These are phyloP conservation scores for Scheffersomyces coipomensis DNA, from an alignment of 805 yeast species.

Conservation along the genomic window DNA sequence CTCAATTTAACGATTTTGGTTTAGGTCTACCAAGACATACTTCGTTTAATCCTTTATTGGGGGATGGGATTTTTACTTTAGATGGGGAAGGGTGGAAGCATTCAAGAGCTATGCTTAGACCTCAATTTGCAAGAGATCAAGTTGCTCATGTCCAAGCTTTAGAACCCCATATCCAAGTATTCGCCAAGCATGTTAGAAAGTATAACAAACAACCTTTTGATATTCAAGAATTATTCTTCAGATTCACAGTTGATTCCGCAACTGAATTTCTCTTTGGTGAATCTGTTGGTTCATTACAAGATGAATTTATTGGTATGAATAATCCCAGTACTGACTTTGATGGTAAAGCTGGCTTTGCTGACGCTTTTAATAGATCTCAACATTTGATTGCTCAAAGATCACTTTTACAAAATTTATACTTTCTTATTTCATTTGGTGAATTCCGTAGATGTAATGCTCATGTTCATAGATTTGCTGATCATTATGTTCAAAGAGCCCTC, in stretches of 20 bases:
- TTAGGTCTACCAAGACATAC: constrained; percentile 31
- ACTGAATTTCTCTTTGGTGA: constrained; percentile 42
- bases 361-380: constrained; percentile 37
- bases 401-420: constrained; percentile 28
- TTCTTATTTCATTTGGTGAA: constrained; percentile 23
- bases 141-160: constrained; percentile 30
- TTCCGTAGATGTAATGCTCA: constrained; percentile 30
- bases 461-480: constrained; percentile 30
- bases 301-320: constrained; percentile 17
- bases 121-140: constrained; percentile 38
- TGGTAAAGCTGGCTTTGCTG: constrained; percentile 17
- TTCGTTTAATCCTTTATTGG: constrained; percentile 29
- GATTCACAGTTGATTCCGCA: constrained; percentile 38
- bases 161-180: constrained; percentile 26
- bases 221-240: constrained; percentile 32
- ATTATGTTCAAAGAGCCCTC: constrained; percentile 30
- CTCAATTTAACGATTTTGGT: constrained; percentile 34
- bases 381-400: constrained; percentile 28
- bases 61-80: constrained; percentile 38
- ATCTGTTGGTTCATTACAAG: constrained; percentile 24
- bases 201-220: constrained; percentile 22
- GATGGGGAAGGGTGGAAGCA: constrained; percentile 39
- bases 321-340: constrained; percentile 18
- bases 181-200: constrained; percentile 19
- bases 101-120: constrained; percentile 35